Evolutionary conservation across 108 stramenopile genomes (phyloP).

Genomic region (Epipyxis sp.): DNA sequence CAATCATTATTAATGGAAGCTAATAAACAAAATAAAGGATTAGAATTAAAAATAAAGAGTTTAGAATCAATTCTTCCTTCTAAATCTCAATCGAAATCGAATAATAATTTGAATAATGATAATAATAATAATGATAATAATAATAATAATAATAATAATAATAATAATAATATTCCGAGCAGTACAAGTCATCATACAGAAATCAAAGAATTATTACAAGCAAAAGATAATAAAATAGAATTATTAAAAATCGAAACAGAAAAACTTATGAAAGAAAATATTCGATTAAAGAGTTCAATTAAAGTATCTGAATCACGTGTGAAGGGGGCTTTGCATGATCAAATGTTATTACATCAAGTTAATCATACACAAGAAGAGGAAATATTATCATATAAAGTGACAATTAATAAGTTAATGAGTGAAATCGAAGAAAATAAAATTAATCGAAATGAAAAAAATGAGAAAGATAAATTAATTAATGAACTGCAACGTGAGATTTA

Average conservation of each 20-base stretch:
- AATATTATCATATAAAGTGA: not conserved
- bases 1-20: too few relatives aligned
- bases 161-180: not conserved
- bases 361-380: conserved; percentile 3
- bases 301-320: not conserved
- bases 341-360: conserved; percentile 6
- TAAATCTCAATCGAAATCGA: too few relatives aligned
- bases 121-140: not conserved
- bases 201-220: not conserved
- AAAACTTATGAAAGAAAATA: conserved; percentile 1
- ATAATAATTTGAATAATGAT: too few relatives aligned
- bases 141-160: not conserved
- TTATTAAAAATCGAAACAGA: too few relatives aligned
- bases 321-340: not conserved
- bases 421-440: conserved; percentile 1
- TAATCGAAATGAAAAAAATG: not conserved
- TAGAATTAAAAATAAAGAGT: too few relatives aligned
- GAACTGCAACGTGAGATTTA: not conserved
- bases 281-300: not conserved
- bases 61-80: too few relatives aligned
- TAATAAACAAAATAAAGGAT: too few relatives aligned
- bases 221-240: not conserved
- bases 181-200: too few relatives aligned
- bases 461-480: not conserved
- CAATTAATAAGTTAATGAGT: conserved; percentile 2